Conservation (phyloP, 106 monocot genomes). For the Dioscorea dumetorum region DNA sequence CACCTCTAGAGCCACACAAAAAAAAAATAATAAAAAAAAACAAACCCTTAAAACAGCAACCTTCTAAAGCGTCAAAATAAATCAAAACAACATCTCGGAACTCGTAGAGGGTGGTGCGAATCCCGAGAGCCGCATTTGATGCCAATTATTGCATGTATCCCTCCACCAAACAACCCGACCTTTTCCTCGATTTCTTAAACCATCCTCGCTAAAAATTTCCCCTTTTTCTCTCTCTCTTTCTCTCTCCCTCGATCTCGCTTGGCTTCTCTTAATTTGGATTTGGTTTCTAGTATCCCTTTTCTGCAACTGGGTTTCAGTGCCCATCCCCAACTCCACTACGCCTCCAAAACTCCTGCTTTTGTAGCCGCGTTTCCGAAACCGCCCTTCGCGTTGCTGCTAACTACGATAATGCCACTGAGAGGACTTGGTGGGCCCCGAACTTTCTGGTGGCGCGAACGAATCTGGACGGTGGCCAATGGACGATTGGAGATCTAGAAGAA, state of each 20-base stretch:
- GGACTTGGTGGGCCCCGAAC: not conserved
- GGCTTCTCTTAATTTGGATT: too few species aligned
- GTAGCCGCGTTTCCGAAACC: not conserved
- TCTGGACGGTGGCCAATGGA: too few species aligned
- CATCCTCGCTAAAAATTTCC: not conserved
- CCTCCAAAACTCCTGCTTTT: not conserved
- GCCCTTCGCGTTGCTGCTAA: not conserved
- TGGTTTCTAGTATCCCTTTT: not conserved
- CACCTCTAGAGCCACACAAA: not conserved
- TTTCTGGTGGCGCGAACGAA: too few species aligned
- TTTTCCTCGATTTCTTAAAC: not conserved
- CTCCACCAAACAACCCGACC: slow-evolving; percentile 1
- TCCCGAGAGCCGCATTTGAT: slow-evolving; percentile 5
- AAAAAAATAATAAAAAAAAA: not conserved
- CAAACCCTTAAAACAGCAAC: not conserved
- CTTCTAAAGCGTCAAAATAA: too few species aligned
- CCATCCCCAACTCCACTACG: not conserved
- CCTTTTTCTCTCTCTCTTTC: not conserved
- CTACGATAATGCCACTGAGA: not conserved
- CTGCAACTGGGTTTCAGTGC: not conserved
- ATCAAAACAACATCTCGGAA: not conserved
- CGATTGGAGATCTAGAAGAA: too few species aligned
- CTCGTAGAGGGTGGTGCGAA: not conserved
- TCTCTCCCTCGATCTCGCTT: not conserved
- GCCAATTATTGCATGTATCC: not conserved